Evolutionary conservation across 192 early-diverging fungal genomes (phyloP), one percentile per base, ranked within the genome.

Genomic region (Rhizoclosmatium sp.): DNA sequence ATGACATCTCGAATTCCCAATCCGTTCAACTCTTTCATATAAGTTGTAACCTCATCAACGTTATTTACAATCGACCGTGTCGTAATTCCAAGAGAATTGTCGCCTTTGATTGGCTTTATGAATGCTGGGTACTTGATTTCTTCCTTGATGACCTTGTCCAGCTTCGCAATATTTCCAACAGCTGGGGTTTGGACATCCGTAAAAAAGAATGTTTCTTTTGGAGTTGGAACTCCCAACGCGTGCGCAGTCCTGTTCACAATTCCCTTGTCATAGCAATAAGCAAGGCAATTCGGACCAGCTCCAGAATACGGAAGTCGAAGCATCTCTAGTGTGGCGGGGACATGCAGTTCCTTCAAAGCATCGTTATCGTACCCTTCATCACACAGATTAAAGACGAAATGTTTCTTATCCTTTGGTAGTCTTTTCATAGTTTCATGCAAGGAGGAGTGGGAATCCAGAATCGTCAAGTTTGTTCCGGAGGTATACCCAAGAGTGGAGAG

Each of bases 21-120:
- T 31, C 65, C 47, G 39, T 58, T 14, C 4, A 89, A 77, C 59
- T 87, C 85, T 23, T 65, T 65, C 68, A 87, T 79, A 73, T 89
- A 89, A 12, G 83, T 42, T n/a, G 77, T 74, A 31, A 87, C 78
- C 44, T 89, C 86, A 3, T 65, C 16, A 19, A 56, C 58, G 65
- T 79, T 81, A 54, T 76, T 59, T 39, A 88, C 87, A 54, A 89
- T 85, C 23, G 85, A 85, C 31, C 87, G 80, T 42, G 54, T 12
- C 0, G 88, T 89, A 45, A 89, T 89, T 12, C 88, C 88, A 42
- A 89, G 85, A 21, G 85, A 87, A 79, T 89, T 89, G 84, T 89
- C 88, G 19, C 88, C 88, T 61, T 87, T 86, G 60, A 88, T 76
- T 9, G 88, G 88, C 58, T 89, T 89, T 65, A 89, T 84, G 71